phyloP scores from a whole-genome alignment of 371 early-diverging fungal genomes.

The Apophysomyces sp. region DNA sequence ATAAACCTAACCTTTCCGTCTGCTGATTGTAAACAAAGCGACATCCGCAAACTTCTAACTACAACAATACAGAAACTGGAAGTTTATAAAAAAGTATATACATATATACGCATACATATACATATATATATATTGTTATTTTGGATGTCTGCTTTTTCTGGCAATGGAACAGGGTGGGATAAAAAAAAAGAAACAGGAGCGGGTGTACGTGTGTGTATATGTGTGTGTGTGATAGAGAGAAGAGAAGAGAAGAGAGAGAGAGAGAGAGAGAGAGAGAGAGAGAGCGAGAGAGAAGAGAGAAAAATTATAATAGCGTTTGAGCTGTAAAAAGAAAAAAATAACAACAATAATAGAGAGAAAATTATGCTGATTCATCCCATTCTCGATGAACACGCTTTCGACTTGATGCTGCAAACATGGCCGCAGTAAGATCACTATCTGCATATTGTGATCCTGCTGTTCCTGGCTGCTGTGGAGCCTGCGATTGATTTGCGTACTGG shows the following conservation, averaged over 20 bases:
- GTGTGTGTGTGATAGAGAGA: not conserved
- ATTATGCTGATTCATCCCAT: constrained; percentile 16
- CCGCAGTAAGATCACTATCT: constrained; percentile 16
- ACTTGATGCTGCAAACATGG: constrained; percentile 16
- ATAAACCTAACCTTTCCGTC: too few species aligned
- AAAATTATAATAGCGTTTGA: not conserved
- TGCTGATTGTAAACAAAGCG: too few species aligned
- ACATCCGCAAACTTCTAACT: too few species aligned
- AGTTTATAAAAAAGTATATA: not conserved
- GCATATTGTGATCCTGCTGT: not conserved
- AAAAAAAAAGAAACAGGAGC: not conserved
- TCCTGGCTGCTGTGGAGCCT: constrained; percentile 10
- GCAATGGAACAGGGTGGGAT: not conserved
- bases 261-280: not conserved
- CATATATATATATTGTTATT: not conserved
- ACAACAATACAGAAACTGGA: not conserved
- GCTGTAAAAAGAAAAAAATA: not conserved
- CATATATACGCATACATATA: not conserved
- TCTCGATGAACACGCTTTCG: constrained; percentile 31
- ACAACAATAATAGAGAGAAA: not conserved
- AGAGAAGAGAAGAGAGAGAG: not conserved
- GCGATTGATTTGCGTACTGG: not conserved
- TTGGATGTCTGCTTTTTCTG: not conserved
- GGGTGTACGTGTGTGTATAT: too few species aligned
- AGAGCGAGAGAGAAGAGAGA: not conserved